A percentile compares a stretch with the other conserved stretches of the same genome.
These are phyloP conservation scores for Periconia digitata DNA, from an alignment of 2,329 filamentous ascomycete genomes.

Conservation along the genomic window DNA sequence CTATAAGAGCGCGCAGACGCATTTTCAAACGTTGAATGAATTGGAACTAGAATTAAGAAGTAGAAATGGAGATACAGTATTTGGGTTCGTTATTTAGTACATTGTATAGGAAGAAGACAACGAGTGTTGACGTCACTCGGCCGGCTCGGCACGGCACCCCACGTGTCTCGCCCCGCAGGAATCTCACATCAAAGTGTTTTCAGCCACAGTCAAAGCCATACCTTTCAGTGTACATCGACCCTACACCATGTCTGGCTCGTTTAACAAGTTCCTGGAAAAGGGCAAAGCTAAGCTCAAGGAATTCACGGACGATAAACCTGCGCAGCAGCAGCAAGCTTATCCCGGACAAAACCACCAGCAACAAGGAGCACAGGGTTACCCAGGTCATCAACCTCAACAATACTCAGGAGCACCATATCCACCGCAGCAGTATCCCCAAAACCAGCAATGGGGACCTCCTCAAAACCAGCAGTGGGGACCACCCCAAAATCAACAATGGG, in stretches of 20 bases:
- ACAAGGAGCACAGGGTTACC: constrained; percentile 24
- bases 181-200: background rate
- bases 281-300: constrained; percentile 42
- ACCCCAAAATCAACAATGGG: constrained; percentile 19
- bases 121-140: constrained; percentile 1
- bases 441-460: constrained; percentile 21
- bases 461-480: constrained; percentile 19
- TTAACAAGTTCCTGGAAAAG: constrained; percentile 40
- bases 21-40: no score
- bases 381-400: constrained; percentile 18
- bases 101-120: no score
- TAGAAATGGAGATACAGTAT: no score
- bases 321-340: constrained; percentile 27
- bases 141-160: background rate
- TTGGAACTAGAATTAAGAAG: no score
- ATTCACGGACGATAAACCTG: constrained; percentile 22
- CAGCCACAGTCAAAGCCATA: background rate
- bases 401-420: constrained; percentile 10
- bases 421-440: constrained; percentile 9
- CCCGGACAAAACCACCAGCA: constrained; percentile 19
- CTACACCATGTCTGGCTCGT: constrained; percentile 25
- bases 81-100: no score
- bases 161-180: background rate
- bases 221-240: background rate
- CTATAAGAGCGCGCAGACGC: no score